These are phyloP conservation scores for Eremothecium cymbalariae DNA, from an alignment of 1,139 yeast species.

Conservation along the genomic window DNA sequence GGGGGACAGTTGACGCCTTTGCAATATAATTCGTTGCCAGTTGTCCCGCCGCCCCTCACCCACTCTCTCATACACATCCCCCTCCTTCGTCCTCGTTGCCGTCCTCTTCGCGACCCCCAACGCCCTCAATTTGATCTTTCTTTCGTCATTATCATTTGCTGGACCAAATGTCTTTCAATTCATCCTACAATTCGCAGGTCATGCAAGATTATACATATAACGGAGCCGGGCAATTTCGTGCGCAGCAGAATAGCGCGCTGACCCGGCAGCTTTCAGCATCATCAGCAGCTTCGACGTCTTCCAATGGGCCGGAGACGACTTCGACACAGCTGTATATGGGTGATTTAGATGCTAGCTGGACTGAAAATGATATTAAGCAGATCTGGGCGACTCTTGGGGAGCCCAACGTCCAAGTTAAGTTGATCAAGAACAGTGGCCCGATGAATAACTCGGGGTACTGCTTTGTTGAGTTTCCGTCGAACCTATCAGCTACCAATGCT, in stretches of 20 bases:
- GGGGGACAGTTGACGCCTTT: too few relatives aligned
- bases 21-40: too few relatives aligned
- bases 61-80: too few relatives aligned
- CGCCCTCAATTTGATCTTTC: neutral
- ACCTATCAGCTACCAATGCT: slow-evolving; percentile 60
- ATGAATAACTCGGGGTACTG: slow-evolving; percentile 59
- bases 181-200: slow-evolving; percentile 2
- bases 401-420: slow-evolving; percentile 38
- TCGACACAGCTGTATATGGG: slow-evolving; percentile 45
- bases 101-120: neutral
- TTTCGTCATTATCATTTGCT: slow-evolving; percentile 10
- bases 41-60: too few relatives aligned
- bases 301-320: slow-evolving; percentile 4
- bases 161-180: slow-evolving; percentile 13
- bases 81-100: too few relatives aligned
- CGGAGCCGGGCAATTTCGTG: slow-evolving; percentile 1
- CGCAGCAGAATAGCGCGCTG: neutral
- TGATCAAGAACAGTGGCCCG: slow-evolving; percentile 35
- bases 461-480: slow-evolving; percentile 57
- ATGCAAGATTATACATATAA: slow-evolving; percentile 2
- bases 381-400: slow-evolving; percentile 45
- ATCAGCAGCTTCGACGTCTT: slow-evolving; percentile 1
- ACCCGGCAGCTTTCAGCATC: slow-evolving; percentile 4
- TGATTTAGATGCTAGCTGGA: slow-evolving; percentile 67
- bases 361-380: slow-evolving; percentile 48